phyloP scores from a whole-genome alignment of 139 green algal genomes.

The Micractinium conductrix region DNA sequence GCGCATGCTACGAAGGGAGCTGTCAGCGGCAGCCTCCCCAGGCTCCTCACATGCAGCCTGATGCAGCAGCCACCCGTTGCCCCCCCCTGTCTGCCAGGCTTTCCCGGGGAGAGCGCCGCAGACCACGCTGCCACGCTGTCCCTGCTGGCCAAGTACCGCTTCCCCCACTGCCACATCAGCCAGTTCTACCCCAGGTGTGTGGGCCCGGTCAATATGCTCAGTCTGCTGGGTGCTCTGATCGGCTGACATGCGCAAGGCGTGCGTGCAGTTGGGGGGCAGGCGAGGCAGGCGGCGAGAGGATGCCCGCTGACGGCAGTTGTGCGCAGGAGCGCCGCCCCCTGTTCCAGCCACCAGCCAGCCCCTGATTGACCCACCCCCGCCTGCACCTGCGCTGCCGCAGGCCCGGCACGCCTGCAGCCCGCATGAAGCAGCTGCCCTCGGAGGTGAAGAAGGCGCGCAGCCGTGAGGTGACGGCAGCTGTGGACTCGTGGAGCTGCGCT shows the following conservation, averaged over 20 bases:
- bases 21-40: too few relatives aligned
- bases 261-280: not conserved
- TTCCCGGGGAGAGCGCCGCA: slow-evolving; percentile 79
- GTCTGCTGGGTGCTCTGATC: too few relatives aligned
- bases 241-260: not conserved
- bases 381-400: slow-evolving; percentile 12
- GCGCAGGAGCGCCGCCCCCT: too few relatives aligned
- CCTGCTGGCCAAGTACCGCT: slow-evolving; percentile 84
- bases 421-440: slow-evolving; percentile 78
- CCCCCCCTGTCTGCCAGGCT: not conserved
- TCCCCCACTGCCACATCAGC: slow-evolving; percentile 86
- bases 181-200: slow-evolving; percentile 88
- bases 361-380: not conserved
- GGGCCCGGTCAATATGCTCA: not conserved
- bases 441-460: slow-evolving; percentile 62
- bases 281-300: not conserved
- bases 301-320: too few relatives aligned
- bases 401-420: slow-evolving; percentile 88
- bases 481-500: slow-evolving; percentile 69
- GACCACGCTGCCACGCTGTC: slow-evolving; percentile 83
- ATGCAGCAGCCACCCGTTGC: not conserved
- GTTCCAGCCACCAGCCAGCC: too few relatives aligned
- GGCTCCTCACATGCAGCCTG: too few relatives aligned
- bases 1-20: too few relatives aligned
- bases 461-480: slow-evolving; percentile 68